Base-by-base conservation (phyloP, 768 basidiomycete genomes). In the Collybiopsis confluens region DNA sequence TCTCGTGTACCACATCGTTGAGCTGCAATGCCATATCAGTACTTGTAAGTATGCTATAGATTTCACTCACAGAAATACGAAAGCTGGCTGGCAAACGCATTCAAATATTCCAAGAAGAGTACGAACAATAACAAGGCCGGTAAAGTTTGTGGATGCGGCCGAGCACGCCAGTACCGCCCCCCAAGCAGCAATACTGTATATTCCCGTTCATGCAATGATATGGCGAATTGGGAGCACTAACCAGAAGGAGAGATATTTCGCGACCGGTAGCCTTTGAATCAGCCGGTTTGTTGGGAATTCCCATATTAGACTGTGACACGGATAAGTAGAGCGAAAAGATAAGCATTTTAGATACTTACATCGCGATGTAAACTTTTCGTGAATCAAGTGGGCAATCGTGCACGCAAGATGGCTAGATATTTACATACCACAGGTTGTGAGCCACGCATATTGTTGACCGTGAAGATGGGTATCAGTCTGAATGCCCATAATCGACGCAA, bases 1-100 rank as follows among this genome's bases (percentile, higher is more conserved):
- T 24, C 77, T 70, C 9, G 71, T 76, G 57, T 79, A 79, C 71
- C 76, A 79, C 77, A 80, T 77, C 28, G 75, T 73, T 7, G 79
- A 74, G 48, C 73, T 75, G 27, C 1, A 16, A 50, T 21, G 9
- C 30, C 24, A 37, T 11, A 15, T 35, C 28, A 45, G 8, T 26
- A 33, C 35, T 36, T 28, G 11, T 47, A 41, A 45, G 56, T 4
- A 41, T 11, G 16, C 15, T 7, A 26, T 24, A 35, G 4, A 9
- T 33, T 4, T 21, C 21, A 60, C 70, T 40, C 56, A 74, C 68
- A 78, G 58, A 54, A 69, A 76, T 20, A 77, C 73, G 52, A 78
- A 75, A 3, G 73, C 73, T 4, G 76, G 76, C 58, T 77, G 76
- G 53, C 76, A 76, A 21, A 76, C 73, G 49, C 70, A 70, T 62